Percentiles rank a stretch among this genome's conserved stretches.
These are phyloP conservation scores for Puccinia triticina DNA, from an alignment of 1,284 basidiomycete species.

Conservation along the genomic window DNA sequence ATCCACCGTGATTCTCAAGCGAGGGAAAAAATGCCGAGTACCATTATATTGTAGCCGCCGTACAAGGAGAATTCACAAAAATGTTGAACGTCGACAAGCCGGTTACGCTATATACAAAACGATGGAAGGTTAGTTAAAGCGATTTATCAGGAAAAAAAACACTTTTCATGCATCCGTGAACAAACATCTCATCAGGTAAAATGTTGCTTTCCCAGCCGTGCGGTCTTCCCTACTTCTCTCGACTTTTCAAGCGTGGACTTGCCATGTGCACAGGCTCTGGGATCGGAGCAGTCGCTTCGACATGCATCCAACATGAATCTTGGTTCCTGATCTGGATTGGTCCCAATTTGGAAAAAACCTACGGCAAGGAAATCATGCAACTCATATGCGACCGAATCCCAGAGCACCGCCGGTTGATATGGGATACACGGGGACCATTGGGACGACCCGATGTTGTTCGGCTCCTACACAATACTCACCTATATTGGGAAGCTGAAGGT, in stretches of 20 bases:
- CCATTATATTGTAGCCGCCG: conserved; percentile 76
- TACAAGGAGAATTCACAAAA: conserved; percentile 71
- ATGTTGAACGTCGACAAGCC: conserved; percentile 72
- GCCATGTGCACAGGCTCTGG: conserved; percentile 77
- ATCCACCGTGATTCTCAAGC: conserved; percentile 59
- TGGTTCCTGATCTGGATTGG: conserved; percentile 73
- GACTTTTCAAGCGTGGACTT: conserved; percentile 72
- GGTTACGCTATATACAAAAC: conserved; percentile 55
- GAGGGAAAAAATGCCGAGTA: conserved; percentile 71
- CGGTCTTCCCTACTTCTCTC: conserved; percentile 76
- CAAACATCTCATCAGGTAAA: neutral
- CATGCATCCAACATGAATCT: conserved; percentile 71
- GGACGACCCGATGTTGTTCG: conserved; percentile 77
- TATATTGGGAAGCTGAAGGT: conserved; percentile 73
- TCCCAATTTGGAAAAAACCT: conserved; percentile 67
- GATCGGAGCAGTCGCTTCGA: conserved; percentile 74
- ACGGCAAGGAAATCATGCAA: conserved; percentile 72
- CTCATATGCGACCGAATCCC: conserved; percentile 70
- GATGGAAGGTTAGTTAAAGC: conserved; percentile 5
- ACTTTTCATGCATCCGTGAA: neutral
- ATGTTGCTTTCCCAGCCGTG: conserved; percentile 65
- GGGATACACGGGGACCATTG: conserved; percentile 72
- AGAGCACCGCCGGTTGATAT: conserved; percentile 71
- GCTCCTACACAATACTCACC: conserved; percentile 69
- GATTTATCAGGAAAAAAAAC: neutral